These are phyloP conservation scores for Phytophthora capsici DNA, from an alignment of 352 stramenopile genomes.

Conservation along the genomic window DNA sequence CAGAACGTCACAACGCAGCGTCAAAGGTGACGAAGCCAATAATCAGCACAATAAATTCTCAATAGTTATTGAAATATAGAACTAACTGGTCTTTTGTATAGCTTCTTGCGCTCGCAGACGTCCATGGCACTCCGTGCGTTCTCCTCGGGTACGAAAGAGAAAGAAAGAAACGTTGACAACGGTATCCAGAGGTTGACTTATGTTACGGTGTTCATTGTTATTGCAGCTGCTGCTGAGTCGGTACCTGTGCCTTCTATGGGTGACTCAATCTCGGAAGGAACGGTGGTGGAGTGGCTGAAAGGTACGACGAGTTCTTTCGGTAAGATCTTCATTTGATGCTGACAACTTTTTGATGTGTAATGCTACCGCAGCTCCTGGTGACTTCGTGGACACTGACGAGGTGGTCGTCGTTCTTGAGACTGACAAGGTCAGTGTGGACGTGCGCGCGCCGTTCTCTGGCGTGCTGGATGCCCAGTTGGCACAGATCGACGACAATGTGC, in stretches of 20 bases:
- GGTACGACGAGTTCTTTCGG: conserved; percentile 29
- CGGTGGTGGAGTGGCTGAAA: conserved; percentile 97
- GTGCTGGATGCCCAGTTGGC: conserved; percentile 92
- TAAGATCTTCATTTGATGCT: background rate
- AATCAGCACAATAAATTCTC: background rate
- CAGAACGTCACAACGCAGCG: conserved; percentile 23
- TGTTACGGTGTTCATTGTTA: background rate
- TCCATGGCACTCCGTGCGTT: conserved; percentile 44
- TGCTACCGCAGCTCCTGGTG: conserved; percentile 70
- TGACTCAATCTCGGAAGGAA: conserved; percentile 99
- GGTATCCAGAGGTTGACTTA: background rate
- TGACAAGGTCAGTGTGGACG: conserved; percentile 97
- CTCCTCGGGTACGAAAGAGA: conserved; percentile 45
- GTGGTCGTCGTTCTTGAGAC: conserved; percentile 98
- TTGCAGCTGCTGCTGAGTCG: conserved; percentile 45
- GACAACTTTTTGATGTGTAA: conserved; percentile 1
- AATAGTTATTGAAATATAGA: background rate
- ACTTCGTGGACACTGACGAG: conserved; percentile 95
- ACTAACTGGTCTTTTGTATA: conserved; percentile 14
- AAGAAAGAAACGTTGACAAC: background rate
- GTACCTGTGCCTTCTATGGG: conserved; percentile 90
- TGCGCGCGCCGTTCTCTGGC: conserved; percentile 91
- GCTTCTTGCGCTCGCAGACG: conserved; percentile 34
- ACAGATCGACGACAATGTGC: conserved; percentile 95
- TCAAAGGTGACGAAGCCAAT: conserved; percentile 31